Evolutionary conservation across 441 rosid genomes (phyloP).

Genomic region (Populus hybrid): DNA sequence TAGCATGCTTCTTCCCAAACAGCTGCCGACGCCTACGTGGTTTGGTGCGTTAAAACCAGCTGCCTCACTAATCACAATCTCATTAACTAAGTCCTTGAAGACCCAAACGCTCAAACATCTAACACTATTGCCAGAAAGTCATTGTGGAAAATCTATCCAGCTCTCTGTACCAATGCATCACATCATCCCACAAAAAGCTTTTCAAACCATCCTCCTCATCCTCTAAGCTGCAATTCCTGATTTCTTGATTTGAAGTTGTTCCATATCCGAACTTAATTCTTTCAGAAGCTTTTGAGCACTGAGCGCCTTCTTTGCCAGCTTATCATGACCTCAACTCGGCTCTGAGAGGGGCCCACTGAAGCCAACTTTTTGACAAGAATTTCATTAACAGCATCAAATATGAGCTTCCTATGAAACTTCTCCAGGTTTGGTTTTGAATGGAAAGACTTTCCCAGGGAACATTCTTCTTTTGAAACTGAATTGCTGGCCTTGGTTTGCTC

Average conservation of each 20-base stretch:
- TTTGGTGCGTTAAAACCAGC: slow-evolving; percentile 32
- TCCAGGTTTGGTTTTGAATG: slow-evolving; percentile 35
- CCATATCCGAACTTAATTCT: slow-evolving; percentile 68
- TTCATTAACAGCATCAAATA: slow-evolving; percentile 80
- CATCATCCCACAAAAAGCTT: slow-evolving; percentile 56
- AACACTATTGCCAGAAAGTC: slow-evolving; percentile 54
- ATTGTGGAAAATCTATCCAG: slow-evolving; percentile 52
- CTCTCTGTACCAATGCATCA: slow-evolving; percentile 40
- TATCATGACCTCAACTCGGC: slow-evolving; percentile 39
- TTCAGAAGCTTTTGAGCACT: slow-evolving; percentile 78
- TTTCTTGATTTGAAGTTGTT: slow-evolving; percentile 48
- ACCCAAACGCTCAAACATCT: slow-evolving; percentile 67
- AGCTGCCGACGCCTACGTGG: slow-evolving; percentile 52
- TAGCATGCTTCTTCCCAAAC: slow-evolving; percentile 40
- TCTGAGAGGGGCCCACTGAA: slow-evolving; percentile 27
- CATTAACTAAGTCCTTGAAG: slow-evolving; percentile 79
- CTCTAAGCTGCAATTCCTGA: slow-evolving; percentile 33
- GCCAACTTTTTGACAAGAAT: slow-evolving; percentile 55
- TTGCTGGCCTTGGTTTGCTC: slow-evolving; percentile 75
- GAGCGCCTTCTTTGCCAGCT: slow-evolving; percentile 43
- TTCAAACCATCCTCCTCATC: slow-evolving; percentile 53
- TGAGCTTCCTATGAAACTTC: slow-evolving; percentile 60
- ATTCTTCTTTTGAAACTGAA: slow-evolving; percentile 39
- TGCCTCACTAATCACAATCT: slow-evolving; percentile 57
- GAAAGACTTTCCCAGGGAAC: slow-evolving; percentile 19